phyloP scores from a whole-genome alignment of 2,329 filamentous ascomycete species.

The Aspergillus piperis region DNA sequence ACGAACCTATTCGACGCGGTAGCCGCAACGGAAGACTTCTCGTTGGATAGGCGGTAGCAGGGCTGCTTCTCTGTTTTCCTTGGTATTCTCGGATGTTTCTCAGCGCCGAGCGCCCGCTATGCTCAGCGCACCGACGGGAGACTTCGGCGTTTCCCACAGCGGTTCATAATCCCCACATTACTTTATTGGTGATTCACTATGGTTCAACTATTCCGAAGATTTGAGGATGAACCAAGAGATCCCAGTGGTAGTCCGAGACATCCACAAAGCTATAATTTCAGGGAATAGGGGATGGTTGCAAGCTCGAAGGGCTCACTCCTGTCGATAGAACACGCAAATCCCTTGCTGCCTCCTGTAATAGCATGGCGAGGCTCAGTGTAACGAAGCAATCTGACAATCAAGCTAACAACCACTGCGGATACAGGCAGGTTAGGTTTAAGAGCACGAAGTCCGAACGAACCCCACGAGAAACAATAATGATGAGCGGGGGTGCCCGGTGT shows the following conservation, averaged over 20 bases:
- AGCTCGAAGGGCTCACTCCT: slow-evolving; percentile 6
- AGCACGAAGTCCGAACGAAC: neutral
- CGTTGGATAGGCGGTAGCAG: slow-evolving; percentile 7
- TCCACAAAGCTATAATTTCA: neutral
- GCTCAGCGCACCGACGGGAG: slow-evolving; percentile 7
- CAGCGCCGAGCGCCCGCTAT: slow-evolving; percentile 21
- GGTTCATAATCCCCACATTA: neutral
- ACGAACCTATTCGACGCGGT: neutral
- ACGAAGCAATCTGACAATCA: neutral
- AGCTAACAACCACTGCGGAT: neutral
- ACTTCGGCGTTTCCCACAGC: slow-evolving; percentile 4
- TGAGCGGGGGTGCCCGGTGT: neutral
- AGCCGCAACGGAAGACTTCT: slow-evolving; percentile 1
- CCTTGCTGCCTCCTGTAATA: slow-evolving; percentile 6
- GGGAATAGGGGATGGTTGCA: slow-evolving; percentile 1
- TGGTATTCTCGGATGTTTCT: slow-evolving; percentile 21
- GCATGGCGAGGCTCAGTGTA: neutral
- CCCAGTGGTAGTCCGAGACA: neutral
- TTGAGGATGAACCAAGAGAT: neutral
- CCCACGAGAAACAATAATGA: neutral
- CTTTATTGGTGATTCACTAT: neutral
- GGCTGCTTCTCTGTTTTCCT: slow-evolving; percentile 4
- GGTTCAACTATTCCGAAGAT: neutral
- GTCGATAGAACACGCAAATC: slow-evolving; percentile 13
- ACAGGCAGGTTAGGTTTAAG: no score